Conservation (phyloP, 768 basidiomycete species). For the Gelatoporia subvermispora region DNA sequence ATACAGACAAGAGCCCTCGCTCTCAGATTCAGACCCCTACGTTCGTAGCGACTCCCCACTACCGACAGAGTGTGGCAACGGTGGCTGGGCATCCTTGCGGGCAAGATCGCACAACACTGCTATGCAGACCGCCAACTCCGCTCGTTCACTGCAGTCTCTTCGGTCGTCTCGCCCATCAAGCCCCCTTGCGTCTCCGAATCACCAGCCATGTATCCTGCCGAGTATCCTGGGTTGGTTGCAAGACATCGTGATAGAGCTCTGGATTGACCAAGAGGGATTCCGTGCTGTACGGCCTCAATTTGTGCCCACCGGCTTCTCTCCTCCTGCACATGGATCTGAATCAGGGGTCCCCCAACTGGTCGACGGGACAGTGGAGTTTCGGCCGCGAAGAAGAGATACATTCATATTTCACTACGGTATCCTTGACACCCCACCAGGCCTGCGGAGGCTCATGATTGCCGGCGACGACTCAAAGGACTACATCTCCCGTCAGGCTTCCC, state of each 20-base stretch:
- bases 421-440: conserved; percentile 61
- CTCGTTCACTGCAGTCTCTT: conserved; percentile 7
- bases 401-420: conserved; percentile 65
- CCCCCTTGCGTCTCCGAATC: conserved; percentile 4
- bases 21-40: neutral
- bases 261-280: conserved; percentile 84
- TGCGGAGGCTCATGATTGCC: conserved; percentile 64
- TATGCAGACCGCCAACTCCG: conserved; percentile 3
- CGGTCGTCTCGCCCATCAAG: conserved; percentile 4
- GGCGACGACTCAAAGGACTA: conserved; percentile 69
- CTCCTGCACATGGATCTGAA: conserved; percentile 14
- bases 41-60: neutral
- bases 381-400: conserved; percentile 49
- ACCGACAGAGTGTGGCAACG: too few relatives aligned
- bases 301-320: conserved; percentile 48
- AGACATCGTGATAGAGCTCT: conserved; percentile 50
- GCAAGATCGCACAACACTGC: neutral
- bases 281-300: conserved; percentile 57
- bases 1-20: conserved; percentile 4
- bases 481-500: conserved; percentile 68
- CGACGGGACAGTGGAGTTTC: conserved; percentile 58
- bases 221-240: conserved; percentile 48
- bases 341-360: conserved; percentile 33
- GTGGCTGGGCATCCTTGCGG: too few relatives aligned
- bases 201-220: conserved; percentile 22